Base-by-base conservation (phyloP, 169 alveolate species). In the Perkinsus chesapeaki region DNA sequence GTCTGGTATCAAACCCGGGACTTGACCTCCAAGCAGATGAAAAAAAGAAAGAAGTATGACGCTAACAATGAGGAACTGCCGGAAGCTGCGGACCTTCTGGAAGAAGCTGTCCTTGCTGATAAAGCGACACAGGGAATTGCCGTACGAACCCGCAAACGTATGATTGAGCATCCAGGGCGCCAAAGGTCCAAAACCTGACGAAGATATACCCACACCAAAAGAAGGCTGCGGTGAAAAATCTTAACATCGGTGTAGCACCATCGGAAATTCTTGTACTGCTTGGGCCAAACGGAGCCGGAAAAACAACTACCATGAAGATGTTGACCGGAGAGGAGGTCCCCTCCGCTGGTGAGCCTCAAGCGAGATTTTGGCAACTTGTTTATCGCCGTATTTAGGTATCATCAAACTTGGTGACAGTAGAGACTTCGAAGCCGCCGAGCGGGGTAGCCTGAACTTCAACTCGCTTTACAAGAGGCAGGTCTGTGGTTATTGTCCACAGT, bases 231-330 rank as follows among this genome's bases (percentile, higher is more conserved):
- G 82, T 60, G 31, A 7, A 60, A 23, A 20, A 27, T 60, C 23
- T 60, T 7, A 23, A 60, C 82, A 1, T 60, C 31, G 82, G 31
- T 23, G 82, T 60, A 0, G 82, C 82, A 5, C 82, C 95, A 95
- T 36, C 94, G 95, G 82, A 97, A 94, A 96, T 97, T 91, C 96
- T 97, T 94, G 96, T 98, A 27, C 94, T 97, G 39, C 93, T 97
- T 39, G 99, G 99, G 19, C 96, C 97, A n/a, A 97, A 97, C 93
- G 99, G 99, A n/a, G 99, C 99, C 19, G 99, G 99, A 39, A 97
- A 97, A 91, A 97, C 98, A 5, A 97, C 99, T 31, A 95, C 98
- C 12, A 97, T 97, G 92, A 97, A 97, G 95, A 94, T 96, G 72
- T 91, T 97, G 72, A 96, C 98, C 27, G 98, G 97, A 1, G 82